A percentile compares a stretch with the other conserved stretches of the same genome.
Evolutionary conservation across 306 rosid species (phyloP).

Genomic region (Castanea crenata): DNA sequence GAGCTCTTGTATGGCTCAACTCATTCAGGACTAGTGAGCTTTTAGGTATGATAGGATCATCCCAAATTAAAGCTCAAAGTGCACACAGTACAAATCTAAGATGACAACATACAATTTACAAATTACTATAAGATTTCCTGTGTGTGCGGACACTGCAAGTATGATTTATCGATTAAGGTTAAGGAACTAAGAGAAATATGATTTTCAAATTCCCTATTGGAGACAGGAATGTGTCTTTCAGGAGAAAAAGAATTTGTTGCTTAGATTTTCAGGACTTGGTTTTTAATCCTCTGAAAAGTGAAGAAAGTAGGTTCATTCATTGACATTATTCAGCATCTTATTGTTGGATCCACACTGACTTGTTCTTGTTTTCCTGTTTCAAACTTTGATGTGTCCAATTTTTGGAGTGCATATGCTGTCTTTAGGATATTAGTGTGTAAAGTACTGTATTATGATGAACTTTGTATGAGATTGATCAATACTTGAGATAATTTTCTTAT

Average conservation of each 20-base stretch:
- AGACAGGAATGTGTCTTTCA: background rate
- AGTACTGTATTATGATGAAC: constrained; percentile 8
- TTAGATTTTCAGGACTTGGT: background rate
- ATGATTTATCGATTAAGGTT: background rate
- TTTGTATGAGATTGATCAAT: background rate
- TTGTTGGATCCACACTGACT: background rate
- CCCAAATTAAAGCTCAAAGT: background rate
- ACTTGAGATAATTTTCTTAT: constrained; percentile 1
- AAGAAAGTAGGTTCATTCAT: background rate
- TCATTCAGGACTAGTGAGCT: too few relatives aligned
- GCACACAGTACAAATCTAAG: background rate
- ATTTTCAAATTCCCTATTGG: too few relatives aligned
- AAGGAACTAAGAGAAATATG: background rate
- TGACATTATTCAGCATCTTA: background rate
- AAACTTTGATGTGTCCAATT: background rate
- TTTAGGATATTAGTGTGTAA: background rate
- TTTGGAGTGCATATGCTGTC: background rate
- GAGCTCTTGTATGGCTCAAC: background rate
- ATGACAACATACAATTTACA: background rate
- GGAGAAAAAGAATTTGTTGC: background rate
- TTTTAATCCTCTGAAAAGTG: background rate
- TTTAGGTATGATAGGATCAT: too few relatives aligned
- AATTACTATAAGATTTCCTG: background rate
- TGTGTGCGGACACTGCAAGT: background rate
- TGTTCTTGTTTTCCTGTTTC: background rate